Evolutionary conservation across 352 stramenopile species (phyloP).

Genomic region (Globisporangium camurandrum): DNA sequence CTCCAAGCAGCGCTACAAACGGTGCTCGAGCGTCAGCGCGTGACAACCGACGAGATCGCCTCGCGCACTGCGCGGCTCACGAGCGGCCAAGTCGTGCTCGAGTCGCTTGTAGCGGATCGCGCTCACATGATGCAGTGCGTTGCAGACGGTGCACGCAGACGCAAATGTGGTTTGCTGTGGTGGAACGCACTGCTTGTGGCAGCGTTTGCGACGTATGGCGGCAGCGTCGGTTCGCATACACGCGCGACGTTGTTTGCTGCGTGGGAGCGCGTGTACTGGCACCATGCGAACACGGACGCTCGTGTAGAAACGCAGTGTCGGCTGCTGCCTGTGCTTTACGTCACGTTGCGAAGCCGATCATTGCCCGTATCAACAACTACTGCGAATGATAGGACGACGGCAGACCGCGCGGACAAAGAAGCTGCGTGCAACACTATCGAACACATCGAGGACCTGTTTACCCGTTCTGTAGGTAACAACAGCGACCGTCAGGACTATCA

Average conservation of each 20-base stretch:
- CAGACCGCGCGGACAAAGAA: no score
- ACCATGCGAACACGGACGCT: not conserved
- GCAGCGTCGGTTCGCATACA: slow-evolving; percentile 11
- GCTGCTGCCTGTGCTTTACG: slow-evolving; percentile 16
- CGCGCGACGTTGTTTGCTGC: slow-evolving; percentile 13
- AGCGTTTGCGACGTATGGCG: slow-evolving; percentile 28
- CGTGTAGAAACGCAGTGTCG: slow-evolving; percentile 6
- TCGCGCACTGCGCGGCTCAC: slow-evolving; percentile 18
- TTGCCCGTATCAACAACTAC: no score
- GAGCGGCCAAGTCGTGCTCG: slow-evolving; percentile 23
- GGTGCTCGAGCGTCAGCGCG: slow-evolving; percentile 18
- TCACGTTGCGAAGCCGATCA: slow-evolving; percentile 6
- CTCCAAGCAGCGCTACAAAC: slow-evolving; percentile 21
- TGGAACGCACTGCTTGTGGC: slow-evolving; percentile 55
- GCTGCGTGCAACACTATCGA: not conserved
- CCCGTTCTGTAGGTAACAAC: no score
- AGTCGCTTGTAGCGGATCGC: slow-evolving; percentile 33
- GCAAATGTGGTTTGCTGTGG: slow-evolving; percentile 18
- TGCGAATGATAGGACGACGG: no score
- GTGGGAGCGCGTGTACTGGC: slow-evolving; percentile 13
- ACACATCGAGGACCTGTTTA: slow-evolving; percentile 4
- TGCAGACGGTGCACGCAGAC: slow-evolving; percentile 13
- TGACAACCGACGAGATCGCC: slow-evolving; percentile 29
- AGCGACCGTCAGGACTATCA: slow-evolving; percentile 8
- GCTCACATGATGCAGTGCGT: slow-evolving; percentile 10